Evolutionary conservation across 805 yeast species (phyloP).

Genomic region (Metschnikowia kunwiensis): DNA sequence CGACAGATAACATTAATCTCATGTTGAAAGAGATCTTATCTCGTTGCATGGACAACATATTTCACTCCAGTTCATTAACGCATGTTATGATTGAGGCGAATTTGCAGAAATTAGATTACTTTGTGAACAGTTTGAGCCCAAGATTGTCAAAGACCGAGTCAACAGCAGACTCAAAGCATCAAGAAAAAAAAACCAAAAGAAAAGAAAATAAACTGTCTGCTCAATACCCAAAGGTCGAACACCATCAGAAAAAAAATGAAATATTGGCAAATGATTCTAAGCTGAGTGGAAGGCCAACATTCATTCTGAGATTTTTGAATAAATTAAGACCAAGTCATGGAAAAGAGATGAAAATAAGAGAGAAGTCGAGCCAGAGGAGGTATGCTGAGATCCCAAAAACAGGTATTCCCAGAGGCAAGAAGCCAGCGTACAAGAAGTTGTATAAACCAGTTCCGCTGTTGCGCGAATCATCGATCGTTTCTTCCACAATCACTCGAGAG

Average conservation of each 20-base stretch:
- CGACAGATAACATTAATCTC: conserved; percentile 20
- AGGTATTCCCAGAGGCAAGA: conserved; percentile 25
- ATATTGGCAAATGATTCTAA: not conserved
- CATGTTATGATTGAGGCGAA: conserved; percentile 13
- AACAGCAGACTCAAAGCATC: not conserved
- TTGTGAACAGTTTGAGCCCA: not conserved
- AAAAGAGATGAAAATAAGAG: not conserved
- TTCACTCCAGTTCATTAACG: conserved; percentile 25
- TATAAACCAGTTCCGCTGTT: conserved; percentile 27
- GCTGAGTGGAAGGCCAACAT: not conserved
- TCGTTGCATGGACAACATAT: conserved; percentile 20
- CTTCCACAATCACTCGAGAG: conserved; percentile 4
- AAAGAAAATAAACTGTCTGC: not conserved
- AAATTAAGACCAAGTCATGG: not conserved
- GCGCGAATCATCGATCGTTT: conserved; percentile 10
- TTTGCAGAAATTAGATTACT: conserved; percentile 1
- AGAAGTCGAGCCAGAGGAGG: not conserved
- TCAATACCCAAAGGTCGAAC: not conserved
- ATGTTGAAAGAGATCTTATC: conserved; percentile 24
- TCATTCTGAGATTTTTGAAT: not conserved
- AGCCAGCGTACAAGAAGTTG: conserved; percentile 20
- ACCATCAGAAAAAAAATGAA: too few relatives aligned
- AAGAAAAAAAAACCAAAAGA: not conserved
- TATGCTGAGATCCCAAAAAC: conserved; percentile 17
- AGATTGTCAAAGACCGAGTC: not conserved